These are phyloP conservation scores for Dactylella cylindrospora DNA, from an alignment of 2,329 filamentous ascomycete genomes.

Conservation along the genomic window DNA sequence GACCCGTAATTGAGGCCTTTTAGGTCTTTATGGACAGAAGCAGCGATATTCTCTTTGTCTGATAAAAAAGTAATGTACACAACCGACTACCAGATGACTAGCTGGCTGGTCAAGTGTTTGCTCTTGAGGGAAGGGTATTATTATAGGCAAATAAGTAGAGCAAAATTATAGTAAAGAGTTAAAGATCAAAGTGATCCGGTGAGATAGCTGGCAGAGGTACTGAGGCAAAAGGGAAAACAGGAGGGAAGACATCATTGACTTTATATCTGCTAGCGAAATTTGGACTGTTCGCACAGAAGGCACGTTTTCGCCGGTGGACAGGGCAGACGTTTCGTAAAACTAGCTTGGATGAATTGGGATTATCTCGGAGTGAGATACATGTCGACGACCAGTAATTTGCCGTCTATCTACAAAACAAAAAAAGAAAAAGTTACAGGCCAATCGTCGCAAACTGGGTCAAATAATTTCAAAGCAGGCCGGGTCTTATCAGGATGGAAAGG, in stretches of 20 bases:
- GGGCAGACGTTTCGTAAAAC: conserved; percentile 38
- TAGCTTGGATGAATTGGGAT: conserved; percentile 33
- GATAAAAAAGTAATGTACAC: too few species aligned
- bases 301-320: conserved; percentile 21
- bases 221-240: conserved; percentile 3
- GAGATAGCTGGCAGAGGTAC: background rate
- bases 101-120: conserved; percentile 22
- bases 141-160: background rate
- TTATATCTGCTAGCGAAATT: conserved; percentile 31
- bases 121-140: conserved; percentile 6
- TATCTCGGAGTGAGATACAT: conserved; percentile 11
- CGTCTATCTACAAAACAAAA: conserved; percentile 44
- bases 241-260: conserved; percentile 41
- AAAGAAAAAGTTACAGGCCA: too few species aligned
- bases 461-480: conserved; percentile 34
- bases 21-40: too few species aligned
- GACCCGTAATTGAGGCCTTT: too few species aligned
- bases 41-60: too few species aligned
- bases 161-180: background rate
- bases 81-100: conserved; percentile 12
- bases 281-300: conserved; percentile 14
- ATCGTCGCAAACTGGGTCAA: conserved; percentile 41
- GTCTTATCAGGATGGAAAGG: conserved; percentile 45
- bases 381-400: conserved; percentile 43
- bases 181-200: background rate